Conservation (phyloP, 805 yeast species). For the Saccharomycopsis fibuligera region DNA sequence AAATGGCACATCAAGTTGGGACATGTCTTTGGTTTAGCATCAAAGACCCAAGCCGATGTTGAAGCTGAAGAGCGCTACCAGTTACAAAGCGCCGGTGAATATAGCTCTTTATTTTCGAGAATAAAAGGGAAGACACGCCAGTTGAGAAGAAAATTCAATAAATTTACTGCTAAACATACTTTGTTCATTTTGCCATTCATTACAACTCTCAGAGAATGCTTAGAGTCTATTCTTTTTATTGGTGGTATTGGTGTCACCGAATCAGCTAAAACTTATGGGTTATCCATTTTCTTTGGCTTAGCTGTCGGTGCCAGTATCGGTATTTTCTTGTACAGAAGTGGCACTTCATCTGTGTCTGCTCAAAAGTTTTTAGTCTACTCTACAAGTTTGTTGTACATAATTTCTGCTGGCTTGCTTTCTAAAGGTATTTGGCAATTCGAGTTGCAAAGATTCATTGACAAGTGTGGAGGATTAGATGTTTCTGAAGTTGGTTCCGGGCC, state of each 20-base stretch:
- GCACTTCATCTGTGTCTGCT: constrained; percentile 61
- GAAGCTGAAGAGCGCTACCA: not conserved
- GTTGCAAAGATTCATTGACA: constrained; percentile 63
- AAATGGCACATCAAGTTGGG: constrained; percentile 71
- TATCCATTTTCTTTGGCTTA: constrained; percentile 56
- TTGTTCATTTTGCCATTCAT: constrained; percentile 74
- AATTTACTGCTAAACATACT: constrained; percentile 54
- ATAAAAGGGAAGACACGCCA: not conserved
- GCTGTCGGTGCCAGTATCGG: constrained; percentile 60
- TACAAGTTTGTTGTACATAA: constrained; percentile 74
- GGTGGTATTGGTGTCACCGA: constrained; percentile 83
- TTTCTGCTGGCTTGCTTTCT: constrained; percentile 81
- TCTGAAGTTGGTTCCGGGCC: constrained; percentile 90
- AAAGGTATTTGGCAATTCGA: constrained; percentile 90
- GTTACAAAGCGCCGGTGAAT: not conserved
- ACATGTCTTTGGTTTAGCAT: constrained; percentile 26
- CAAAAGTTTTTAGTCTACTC: constrained; percentile 68
- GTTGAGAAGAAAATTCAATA: constrained; percentile 26
- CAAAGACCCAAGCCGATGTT: not conserved
- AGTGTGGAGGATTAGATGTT: constrained; percentile 77
- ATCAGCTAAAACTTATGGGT: constrained; percentile 57
- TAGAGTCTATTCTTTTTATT: constrained; percentile 85
- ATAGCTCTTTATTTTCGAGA: not conserved
- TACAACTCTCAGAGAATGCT: constrained; percentile 82
- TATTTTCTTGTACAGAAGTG: constrained; percentile 61